Conservation (phyloP, 1,139 yeast genomes). For the Lodderomyces parapsilosis region DNA sequence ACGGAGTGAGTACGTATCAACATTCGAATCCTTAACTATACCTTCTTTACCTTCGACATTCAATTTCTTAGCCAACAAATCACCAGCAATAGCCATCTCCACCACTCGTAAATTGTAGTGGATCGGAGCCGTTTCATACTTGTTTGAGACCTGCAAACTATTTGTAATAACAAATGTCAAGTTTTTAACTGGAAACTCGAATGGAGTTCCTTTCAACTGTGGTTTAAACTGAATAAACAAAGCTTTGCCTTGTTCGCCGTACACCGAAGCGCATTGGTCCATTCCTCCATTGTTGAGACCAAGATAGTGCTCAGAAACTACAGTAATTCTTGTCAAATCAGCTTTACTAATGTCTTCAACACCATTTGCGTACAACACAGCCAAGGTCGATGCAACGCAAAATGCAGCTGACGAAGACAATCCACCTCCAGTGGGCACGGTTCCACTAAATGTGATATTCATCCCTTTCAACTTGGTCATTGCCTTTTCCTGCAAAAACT, state of each 20-base stretch:
- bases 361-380: constrained; percentile 57
- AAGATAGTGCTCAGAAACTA: constrained; percentile 67
- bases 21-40: constrained; percentile 53
- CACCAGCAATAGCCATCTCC: constrained; percentile 66
- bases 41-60: constrained; percentile 17
- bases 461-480: constrained; percentile 40
- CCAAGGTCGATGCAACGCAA: constrained; percentile 64
- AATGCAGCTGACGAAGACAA: constrained; percentile 73
- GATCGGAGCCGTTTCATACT: constrained; percentile 67
- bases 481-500: constrained; percentile 32
- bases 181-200: constrained; percentile 51
- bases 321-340: constrained; percentile 60
- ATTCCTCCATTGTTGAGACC: constrained; percentile 79
- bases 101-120: constrained; percentile 72
- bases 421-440: constrained; percentile 75
- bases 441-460: constrained; percentile 58
- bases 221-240: constrained; percentile 65
- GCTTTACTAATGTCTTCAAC: constrained; percentile 42
- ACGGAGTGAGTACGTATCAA: constrained; percentile 52
- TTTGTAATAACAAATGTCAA: constrained; percentile 63
- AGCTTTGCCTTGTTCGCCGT: constrained; percentile 62
- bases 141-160: constrained; percentile 61
- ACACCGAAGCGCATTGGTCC: constrained; percentile 76
- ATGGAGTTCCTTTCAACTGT: constrained; percentile 53
- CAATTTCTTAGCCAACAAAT: constrained; percentile 49